These are phyloP conservation scores for Lepiota venenata DNA, from an alignment of 768 basidiomycete genomes.

Conservation along the genomic window DNA sequence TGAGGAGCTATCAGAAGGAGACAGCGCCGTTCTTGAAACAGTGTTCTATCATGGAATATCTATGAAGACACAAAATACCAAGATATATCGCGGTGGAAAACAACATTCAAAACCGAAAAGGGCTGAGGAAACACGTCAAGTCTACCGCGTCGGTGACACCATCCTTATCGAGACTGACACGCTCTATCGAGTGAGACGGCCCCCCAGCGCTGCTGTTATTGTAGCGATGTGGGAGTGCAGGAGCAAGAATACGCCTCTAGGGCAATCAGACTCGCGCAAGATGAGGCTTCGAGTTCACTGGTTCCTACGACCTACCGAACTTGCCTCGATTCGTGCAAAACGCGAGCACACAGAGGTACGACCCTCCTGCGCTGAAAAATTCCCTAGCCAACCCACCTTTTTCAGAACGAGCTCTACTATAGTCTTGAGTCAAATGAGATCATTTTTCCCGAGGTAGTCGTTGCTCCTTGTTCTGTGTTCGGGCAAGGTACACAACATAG, in stretches of 20 bases:
- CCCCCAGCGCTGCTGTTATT: constrained; percentile 68
- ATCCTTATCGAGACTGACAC: constrained; percentile 55
- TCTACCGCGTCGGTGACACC: constrained; percentile 62
- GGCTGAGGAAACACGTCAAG: constrained; percentile 7
- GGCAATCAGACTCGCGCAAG: constrained; percentile 28
- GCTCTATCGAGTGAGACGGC: constrained; percentile 33
- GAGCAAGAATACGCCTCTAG: constrained; percentile 24
- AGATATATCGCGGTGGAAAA: constrained; percentile 23
- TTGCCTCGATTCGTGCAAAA: constrained; percentile 56
- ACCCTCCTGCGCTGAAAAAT: neutral
- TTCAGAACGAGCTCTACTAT: constrained; percentile 76
- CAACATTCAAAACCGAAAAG: constrained; percentile 15
- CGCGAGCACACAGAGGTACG: constrained; percentile 59
- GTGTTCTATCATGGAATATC: constrained; percentile 31
- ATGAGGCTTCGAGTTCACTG: constrained; percentile 69
- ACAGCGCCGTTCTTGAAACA: constrained; percentile 24
- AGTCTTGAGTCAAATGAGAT: constrained; percentile 46
- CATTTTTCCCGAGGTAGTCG: constrained; percentile 47
- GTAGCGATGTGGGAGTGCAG: constrained; percentile 63
- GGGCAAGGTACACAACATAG: constrained; percentile 18
- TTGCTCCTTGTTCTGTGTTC: constrained; percentile 49
- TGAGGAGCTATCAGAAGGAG: constrained; percentile 11
- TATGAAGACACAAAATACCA: constrained; percentile 26
- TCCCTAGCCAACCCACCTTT: neutral
- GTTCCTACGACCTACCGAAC: constrained; percentile 67